A percentile compares a stretch with the other conserved stretches of the same genome.
These are phyloP conservation scores for Colletotrichum tanaceti DNA, from an alignment of 2,329 filamentous ascomycete genomes.

Conservation along the genomic window DNA sequence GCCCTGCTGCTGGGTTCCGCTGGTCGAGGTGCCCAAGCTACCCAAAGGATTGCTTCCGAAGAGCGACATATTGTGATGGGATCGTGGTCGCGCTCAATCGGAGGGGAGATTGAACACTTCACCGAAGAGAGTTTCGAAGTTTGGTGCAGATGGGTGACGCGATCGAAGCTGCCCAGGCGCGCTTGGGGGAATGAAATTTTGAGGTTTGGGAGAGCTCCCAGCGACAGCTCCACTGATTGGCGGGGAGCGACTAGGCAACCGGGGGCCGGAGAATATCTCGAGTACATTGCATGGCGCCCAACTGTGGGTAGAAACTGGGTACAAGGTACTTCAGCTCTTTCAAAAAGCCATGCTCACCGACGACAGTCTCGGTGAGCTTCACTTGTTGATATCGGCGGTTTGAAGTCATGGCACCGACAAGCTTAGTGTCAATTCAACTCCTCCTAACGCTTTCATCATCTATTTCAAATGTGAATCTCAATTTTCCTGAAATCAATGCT, in stretches of 20 bases:
- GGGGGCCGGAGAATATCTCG: not conserved
- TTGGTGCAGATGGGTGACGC: slow-evolving; percentile 9
- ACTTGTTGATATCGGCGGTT: not conserved
- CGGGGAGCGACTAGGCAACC: slow-evolving; percentile 39
- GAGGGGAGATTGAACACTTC: slow-evolving; percentile 18
- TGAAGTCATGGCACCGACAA: not conserved
- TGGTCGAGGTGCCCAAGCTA: slow-evolving; percentile 36
- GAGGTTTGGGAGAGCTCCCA: slow-evolving; percentile 38
- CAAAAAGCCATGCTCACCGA: slow-evolving; percentile 17
- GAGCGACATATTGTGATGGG: slow-evolving; percentile 38
- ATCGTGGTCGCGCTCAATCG: slow-evolving; percentile 17
- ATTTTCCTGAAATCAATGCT: too few species aligned
- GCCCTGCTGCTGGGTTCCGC: slow-evolving; percentile 29
- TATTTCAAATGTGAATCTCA: too few species aligned
- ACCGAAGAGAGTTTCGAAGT: slow-evolving; percentile 8
- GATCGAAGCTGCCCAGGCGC: slow-evolving; percentile 28
- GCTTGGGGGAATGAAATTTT: slow-evolving; percentile 37
- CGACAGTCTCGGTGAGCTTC: not conserved
- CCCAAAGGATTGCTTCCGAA: slow-evolving; percentile 43
- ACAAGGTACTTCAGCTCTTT: not conserved
- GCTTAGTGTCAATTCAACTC: not conserved
- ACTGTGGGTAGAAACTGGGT: not conserved
- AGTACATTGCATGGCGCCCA: not conserved
- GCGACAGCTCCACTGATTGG: slow-evolving; percentile 41
- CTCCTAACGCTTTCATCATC: not conserved